Evolutionary conservation across 352 stramenopile species (phyloP).

Genomic region (Pilasporangium apinafurcum): DNA sequence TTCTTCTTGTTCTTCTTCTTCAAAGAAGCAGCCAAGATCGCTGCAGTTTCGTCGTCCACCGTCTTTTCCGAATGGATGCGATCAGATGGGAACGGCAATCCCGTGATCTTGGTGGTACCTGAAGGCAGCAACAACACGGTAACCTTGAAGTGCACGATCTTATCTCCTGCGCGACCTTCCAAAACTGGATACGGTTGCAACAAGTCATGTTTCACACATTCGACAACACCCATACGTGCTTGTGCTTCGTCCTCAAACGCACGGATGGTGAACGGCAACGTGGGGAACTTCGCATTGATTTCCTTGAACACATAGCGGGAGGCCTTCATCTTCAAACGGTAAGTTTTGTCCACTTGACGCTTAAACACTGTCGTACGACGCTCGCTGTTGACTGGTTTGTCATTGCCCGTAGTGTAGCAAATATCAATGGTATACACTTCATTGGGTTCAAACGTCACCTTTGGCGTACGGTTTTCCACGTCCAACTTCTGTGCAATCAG

Average conservation of each 20-base stretch:
- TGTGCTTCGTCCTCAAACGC: slow-evolving; percentile 93
- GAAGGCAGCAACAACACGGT: slow-evolving; percentile 97
- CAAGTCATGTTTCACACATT: slow-evolving; percentile 98
- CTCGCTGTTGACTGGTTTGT: slow-evolving; percentile 89
- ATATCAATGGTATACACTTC: slow-evolving; percentile 99
- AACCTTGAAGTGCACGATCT: slow-evolving; percentile 99
- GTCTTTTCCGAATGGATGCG: slow-evolving; percentile 90
- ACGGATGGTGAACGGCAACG: slow-evolving; percentile 97
- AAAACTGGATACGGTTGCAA: slow-evolving; percentile 97
- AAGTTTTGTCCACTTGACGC: slow-evolving; percentile 97
- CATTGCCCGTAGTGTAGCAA: slow-evolving; percentile 97
- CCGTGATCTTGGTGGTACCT: slow-evolving; percentile 95
- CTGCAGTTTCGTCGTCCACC: slow-evolving; percentile 89
- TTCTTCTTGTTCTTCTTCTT: slow-evolving; percentile 98
- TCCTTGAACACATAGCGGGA: slow-evolving; percentile 96
- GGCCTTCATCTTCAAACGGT: slow-evolving; percentile 93
- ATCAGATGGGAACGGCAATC: slow-evolving; percentile 87
- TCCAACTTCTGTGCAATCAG: slow-evolving; percentile 91
- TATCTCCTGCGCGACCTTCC: slow-evolving; percentile 91
- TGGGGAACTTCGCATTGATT: slow-evolving; percentile 98
- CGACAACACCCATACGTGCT: slow-evolving; percentile 96
- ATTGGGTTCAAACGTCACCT: slow-evolving; percentile 93
- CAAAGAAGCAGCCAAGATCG: slow-evolving; percentile 86
- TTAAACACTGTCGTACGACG: slow-evolving; percentile 98
- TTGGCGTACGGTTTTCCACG: slow-evolving; percentile 80